Conservation (phyloP, 805 yeast genomes). For the Metschnikowia sp. region DNA sequence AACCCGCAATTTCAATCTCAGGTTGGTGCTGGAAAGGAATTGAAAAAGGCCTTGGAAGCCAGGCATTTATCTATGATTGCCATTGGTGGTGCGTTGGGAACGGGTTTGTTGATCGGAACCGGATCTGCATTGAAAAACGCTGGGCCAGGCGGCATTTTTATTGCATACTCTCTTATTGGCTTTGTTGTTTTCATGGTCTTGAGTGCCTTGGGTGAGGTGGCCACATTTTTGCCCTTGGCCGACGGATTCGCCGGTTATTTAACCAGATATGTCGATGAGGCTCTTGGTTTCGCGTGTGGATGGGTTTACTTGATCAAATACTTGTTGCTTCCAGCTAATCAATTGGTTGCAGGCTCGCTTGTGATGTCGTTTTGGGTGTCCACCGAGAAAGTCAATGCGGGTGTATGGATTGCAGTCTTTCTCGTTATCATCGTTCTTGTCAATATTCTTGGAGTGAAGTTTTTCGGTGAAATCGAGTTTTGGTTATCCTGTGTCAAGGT, state of each 20-base stretch:
- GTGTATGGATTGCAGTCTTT: slow-evolving; percentile 42
- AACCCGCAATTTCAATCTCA: slow-evolving; percentile 36
- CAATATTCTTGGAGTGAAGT: slow-evolving; percentile 49
- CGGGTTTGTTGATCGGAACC: slow-evolving; percentile 76
- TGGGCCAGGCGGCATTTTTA: slow-evolving; percentile 64
- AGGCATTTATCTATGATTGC: slow-evolving; percentile 72
- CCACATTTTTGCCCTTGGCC: slow-evolving; percentile 61
- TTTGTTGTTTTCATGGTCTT: slow-evolving; percentile 53
- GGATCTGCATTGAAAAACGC: slow-evolving; percentile 66
- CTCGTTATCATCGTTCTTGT: slow-evolving; percentile 39
- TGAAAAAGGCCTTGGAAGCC: slow-evolving; percentile 37
- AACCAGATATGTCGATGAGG: slow-evolving; percentile 60
- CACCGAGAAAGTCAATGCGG: slow-evolving; percentile 47
- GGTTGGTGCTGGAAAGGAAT: slow-evolving; percentile 39
- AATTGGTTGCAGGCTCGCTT: slow-evolving; percentile 59
- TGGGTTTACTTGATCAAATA: slow-evolving; percentile 58
- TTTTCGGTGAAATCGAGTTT: slow-evolving; percentile 46
- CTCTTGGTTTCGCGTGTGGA: slow-evolving; percentile 68
- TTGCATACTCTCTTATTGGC: slow-evolving; percentile 71
- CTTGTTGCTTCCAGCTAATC: slow-evolving; percentile 57
- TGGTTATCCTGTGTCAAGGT: slow-evolving; percentile 66
- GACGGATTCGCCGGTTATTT: slow-evolving; percentile 68
- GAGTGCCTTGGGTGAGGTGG: slow-evolving; percentile 63
- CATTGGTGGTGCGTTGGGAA: slow-evolving; percentile 81
- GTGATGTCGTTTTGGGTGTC: slow-evolving; percentile 53